These are phyloP conservation scores for Thelonectria rubi DNA, from an alignment of 2,329 filamentous ascomycete genomes.

Conservation along the genomic window DNA sequence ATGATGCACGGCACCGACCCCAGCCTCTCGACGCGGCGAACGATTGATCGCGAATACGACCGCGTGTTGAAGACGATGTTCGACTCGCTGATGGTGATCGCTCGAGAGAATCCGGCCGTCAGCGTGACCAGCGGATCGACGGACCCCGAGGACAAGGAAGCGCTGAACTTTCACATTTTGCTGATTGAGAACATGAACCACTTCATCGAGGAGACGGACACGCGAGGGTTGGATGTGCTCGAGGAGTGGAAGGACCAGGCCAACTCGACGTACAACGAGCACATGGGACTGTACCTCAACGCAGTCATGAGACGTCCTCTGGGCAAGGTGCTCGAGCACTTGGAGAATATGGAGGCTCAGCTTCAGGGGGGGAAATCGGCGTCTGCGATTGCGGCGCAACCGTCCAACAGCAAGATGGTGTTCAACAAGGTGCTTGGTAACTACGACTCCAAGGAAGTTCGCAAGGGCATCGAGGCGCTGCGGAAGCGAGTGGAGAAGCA, in stretches of 20 bases:
- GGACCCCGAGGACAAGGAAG: constrained; percentile 89
- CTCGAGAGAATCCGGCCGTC: constrained; percentile 70
- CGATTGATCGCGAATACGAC: constrained; percentile 87
- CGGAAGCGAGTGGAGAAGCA: constrained; percentile 96
- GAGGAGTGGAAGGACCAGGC: constrained; percentile 86
- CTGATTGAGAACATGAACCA: constrained; percentile 99
- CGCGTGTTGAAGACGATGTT: constrained; percentile 96
- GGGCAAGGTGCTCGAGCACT: constrained; percentile 88
- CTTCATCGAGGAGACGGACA: constrained; percentile 90
- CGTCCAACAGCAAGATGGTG: constrained; percentile 81
- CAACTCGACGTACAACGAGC: constrained; percentile 80
- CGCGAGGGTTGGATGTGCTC: constrained; percentile 76
- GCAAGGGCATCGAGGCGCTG: constrained; percentile 88
- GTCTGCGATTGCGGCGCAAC: constrained; percentile 76
- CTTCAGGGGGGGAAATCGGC: constrained; percentile 67
- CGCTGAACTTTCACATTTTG: constrained; percentile 95
- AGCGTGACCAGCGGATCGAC: constrained; percentile 54
- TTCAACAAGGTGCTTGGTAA: constrained; percentile 87
- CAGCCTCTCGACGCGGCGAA: constrained; percentile 72
- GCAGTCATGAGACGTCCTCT: constrained; percentile 89
- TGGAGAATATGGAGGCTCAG: constrained; percentile 86
- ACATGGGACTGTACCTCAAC: constrained; percentile 86
- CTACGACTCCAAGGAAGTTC: constrained; percentile 85
- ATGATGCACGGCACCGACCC: constrained; percentile 72
- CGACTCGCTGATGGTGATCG: constrained; percentile 94